Conservation (phyloP, 148 eudicot species). For the Vaccinium myrtillus region DNA sequence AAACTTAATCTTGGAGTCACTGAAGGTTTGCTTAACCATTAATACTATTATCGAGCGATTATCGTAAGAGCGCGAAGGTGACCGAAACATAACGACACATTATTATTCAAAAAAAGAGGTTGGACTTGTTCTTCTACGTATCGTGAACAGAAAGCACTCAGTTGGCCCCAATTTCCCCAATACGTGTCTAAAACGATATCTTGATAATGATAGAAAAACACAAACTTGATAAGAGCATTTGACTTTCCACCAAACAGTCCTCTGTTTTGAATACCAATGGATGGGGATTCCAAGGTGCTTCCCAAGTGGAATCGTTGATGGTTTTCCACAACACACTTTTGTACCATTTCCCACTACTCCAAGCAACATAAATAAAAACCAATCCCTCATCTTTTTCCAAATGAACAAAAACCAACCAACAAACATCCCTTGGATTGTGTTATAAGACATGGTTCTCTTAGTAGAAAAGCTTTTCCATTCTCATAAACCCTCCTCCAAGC, state of each 20-base stretch:
- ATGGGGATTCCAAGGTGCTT: not conserved
- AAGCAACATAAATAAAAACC: not conserved
- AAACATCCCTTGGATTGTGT: not conserved
- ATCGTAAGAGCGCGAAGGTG: too few species aligned
- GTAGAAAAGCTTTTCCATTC: constrained; percentile 31
- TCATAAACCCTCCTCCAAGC: constrained; percentile 26
- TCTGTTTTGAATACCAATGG: not conserved
- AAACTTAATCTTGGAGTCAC: too few species aligned
- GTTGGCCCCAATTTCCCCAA: not conserved
- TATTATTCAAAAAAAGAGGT: too few species aligned
- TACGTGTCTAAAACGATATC: not conserved
- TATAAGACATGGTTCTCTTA: constrained; percentile 38
- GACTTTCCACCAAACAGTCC: constrained; percentile 20
- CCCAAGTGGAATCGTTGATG: not conserved
- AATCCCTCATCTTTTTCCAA: not conserved
- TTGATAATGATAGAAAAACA: not conserved
- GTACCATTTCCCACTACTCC: not conserved
- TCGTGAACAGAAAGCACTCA: not conserved
- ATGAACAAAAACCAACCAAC: not conserved
- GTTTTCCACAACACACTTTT: not conserved
- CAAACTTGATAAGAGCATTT: constrained; percentile 27
- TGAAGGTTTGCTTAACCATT: too few species aligned
- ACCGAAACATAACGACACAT: too few species aligned
- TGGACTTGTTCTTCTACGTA: not conserved
- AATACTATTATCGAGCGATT: too few species aligned